phyloP scores from a whole-genome alignment of 352 stramenopile species.

The Blastocystis sp. region DNA sequence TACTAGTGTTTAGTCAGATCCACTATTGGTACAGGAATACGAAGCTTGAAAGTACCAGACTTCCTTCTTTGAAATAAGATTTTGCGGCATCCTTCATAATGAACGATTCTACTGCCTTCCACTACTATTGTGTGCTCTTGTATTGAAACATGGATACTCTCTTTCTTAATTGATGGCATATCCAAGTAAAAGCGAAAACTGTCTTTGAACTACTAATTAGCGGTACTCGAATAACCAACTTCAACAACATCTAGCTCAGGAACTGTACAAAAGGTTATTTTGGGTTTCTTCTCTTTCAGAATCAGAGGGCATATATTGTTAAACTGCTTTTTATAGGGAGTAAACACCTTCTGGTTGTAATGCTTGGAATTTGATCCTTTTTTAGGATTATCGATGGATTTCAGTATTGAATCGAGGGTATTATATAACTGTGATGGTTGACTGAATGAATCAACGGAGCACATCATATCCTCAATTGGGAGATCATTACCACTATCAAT shows the following conservation, averaged over 20 bases:
- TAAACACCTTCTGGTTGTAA: too few relatives aligned
- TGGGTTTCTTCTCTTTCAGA: too few relatives aligned
- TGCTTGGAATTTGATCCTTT: too few relatives aligned
- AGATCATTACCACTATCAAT: too few relatives aligned
- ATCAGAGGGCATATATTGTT: too few relatives aligned
- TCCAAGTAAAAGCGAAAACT: slow-evolving; percentile 5
- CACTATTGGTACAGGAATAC: neutral
- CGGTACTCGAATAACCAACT: neutral
- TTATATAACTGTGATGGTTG: too few relatives aligned
- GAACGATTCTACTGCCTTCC: neutral
- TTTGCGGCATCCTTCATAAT: slow-evolving; percentile 27
- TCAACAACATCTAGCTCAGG: slow-evolving; percentile 22
- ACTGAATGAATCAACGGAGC: too few relatives aligned
- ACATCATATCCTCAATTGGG: too few relatives aligned
- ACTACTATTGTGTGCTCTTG: neutral
- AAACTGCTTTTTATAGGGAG: too few relatives aligned
- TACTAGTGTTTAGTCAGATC: neutral
- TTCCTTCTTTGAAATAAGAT: slow-evolving; percentile 1
- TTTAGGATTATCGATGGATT: too few relatives aligned
- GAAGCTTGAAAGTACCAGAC: neutral
- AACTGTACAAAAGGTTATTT: neutral
- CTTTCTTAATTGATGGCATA: slow-evolving; percentile 17
- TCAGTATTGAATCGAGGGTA: too few relatives aligned
- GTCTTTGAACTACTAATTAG: neutral
- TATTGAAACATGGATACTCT: neutral